Percentiles rank a stretch among this genome's conserved stretches.
phyloP scores from a whole-genome alignment of 352 stramenopile genomes.

The Phytophthora pini region DNA sequence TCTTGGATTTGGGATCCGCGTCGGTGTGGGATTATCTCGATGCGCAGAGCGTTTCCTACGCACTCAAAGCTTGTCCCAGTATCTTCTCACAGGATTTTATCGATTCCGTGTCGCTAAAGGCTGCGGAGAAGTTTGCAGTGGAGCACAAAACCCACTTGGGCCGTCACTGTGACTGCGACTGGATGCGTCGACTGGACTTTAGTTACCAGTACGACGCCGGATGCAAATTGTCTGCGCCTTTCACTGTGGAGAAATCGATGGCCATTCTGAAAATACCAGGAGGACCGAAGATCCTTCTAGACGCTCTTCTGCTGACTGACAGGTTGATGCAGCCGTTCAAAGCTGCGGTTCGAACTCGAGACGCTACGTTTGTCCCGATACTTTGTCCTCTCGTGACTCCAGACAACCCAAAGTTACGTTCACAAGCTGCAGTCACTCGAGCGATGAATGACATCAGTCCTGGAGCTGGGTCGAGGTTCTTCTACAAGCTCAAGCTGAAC shows the following conservation, averaged over 20 bases:
- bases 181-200: slow-evolving; percentile 30
- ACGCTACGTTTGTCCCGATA: slow-evolving; percentile 9
- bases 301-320: slow-evolving; percentile 13
- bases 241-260: slow-evolving; percentile 16
- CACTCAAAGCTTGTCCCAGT: slow-evolving; percentile 8
- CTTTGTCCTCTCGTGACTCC: slow-evolving; percentile 6
- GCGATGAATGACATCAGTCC: slow-evolving; percentile 21
- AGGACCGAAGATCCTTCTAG: slow-evolving; percentile 10
- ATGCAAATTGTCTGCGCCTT: slow-evolving; percentile 5
- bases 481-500: slow-evolving; percentile 32
- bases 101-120: slow-evolving; percentile 12
- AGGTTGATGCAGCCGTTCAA: slow-evolving; percentile 16
- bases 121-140: slow-evolving; percentile 19
- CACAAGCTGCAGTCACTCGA: slow-evolving; percentile 15
- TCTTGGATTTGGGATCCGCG: slow-evolving; percentile 15
- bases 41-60: slow-evolving; percentile 9
- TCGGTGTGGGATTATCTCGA: slow-evolving; percentile 22
- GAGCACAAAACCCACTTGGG: slow-evolving; percentile 26
- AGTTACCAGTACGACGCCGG: slow-evolving; percentile 1
- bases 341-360: background rate
- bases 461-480: slow-evolving; percentile 21
- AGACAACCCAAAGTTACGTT: background rate
- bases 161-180: slow-evolving; percentile 26
- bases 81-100: slow-evolving; percentile 13
- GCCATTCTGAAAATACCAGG: slow-evolving; percentile 19